Evolutionary conservation across 768 basidiomycete species (phyloP), one percentile per base, ranked within the genome.

Genomic region (Leccinum boreale): DNA sequence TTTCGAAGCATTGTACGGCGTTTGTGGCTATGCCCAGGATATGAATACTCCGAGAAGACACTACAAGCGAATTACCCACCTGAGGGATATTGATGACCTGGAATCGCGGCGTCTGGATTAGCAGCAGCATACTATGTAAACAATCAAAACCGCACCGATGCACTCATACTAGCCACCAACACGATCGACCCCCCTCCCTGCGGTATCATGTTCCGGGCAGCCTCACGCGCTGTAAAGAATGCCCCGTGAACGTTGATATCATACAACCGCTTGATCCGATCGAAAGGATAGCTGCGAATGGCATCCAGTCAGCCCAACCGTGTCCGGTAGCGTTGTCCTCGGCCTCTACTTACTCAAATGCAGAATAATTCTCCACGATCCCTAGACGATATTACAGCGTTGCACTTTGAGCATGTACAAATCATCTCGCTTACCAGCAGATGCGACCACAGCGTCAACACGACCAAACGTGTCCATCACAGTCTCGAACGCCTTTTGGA

Each of bases 181-280:
- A 92, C 83, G 67, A 98, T 90, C 56, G 86, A 87, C 0, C 94
- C 92, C 36, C 82, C 82, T 17, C 88, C 85, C 52, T 81, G 79
- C 9, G 87, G 84, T 60, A 95, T 89, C 96, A 98, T 98, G 74
- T 84, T 79, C 62, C 88, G 87, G 48, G 94, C 95, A 2, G 91
- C 95, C 73, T 98, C 94, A 26, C 96, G 87, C 10, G 96, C 96
- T n/a, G 94, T 96, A 76, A 89, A 96, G 77, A 92, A 95, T 14
- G 86, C 85, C 55, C 94, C 95, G 70, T 97, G 92, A 45, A 98
- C 90, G 67, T 98, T 98, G 78, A 98, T 85, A 66, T 94, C 92
- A 69, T 89, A 91, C 55, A 98, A 77, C 55, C 85, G 83, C 71
- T 87, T 87, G 65, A 93, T 85, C 52, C 89, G 87, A 60, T 93